Evolutionary conservation across 2,329 filamentous ascomycete species (phyloP).

Genomic region (Penicillium sp.): DNA sequence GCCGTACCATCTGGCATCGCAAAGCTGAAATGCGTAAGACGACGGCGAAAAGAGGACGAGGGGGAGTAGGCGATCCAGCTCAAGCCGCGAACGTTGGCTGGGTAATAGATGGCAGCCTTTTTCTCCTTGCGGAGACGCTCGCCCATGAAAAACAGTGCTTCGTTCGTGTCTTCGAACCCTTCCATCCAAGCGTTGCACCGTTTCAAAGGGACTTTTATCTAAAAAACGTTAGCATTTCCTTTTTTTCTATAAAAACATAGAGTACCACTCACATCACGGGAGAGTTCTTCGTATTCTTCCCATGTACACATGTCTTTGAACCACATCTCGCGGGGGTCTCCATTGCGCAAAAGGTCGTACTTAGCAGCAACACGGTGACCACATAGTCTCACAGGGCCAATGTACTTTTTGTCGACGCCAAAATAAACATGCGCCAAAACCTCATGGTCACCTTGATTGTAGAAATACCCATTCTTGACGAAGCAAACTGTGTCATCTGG

Average conservation of each 20-base stretch:
- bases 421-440: conserved; percentile 30
- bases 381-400: conserved; percentile 34
- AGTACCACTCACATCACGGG: background rate
- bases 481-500: background rate
- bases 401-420: conserved; percentile 26
- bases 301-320: conserved; percentile 26
- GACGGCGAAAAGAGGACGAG: background rate
- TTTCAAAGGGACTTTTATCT: background rate
- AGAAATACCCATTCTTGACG: conserved; percentile 8
- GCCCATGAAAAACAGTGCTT: conserved; percentile 26
- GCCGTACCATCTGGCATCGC: conserved; percentile 9
- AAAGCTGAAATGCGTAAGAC: background rate
- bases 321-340: conserved; percentile 26
- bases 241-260: no score
- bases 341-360: conserved; percentile 14
- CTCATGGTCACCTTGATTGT: conserved; percentile 23
- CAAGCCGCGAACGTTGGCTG: conserved; percentile 11
- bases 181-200: conserved; percentile 34
- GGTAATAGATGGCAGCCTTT: conserved; percentile 29
- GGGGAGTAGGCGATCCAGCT: conserved; percentile 30
- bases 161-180: conserved; percentile 33
- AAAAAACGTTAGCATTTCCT: background rate
- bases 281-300: background rate
- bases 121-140: conserved; percentile 26
- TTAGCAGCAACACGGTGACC: conserved; percentile 12